phyloP scores from a whole-genome alignment of 345 rosid genomes.

The Crucihimalaya himalaica region DNA sequence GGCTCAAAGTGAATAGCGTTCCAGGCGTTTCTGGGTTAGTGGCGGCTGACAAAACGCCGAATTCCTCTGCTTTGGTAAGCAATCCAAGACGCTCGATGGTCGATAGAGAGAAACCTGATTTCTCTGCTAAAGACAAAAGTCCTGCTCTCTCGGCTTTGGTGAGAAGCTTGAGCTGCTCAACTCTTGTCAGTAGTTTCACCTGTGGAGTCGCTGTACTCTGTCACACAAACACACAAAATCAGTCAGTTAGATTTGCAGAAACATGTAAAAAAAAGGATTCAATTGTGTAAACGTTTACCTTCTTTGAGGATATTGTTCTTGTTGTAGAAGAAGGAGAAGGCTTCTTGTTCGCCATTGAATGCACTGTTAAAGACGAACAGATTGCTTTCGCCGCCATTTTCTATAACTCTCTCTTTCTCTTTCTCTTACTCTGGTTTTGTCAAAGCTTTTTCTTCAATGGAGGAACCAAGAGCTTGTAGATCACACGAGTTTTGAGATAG shows the following conservation, averaged over 20 bases:
- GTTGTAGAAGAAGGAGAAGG: constrained; percentile 53
- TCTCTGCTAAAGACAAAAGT: constrained; percentile 85
- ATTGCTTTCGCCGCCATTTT: constrained; percentile 49
- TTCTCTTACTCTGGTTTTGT: constrained; percentile 2
- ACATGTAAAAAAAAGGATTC: neutral
- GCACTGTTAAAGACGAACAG: constrained; percentile 43
- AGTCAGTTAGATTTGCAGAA: neutral
- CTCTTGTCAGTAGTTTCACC: constrained; percentile 84
- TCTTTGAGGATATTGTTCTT: constrained; percentile 56
- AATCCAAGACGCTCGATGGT: constrained; percentile 90
- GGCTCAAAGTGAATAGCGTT: constrained; percentile 59
- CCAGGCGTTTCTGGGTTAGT: constrained; percentile 79
- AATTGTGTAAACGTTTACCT: constrained; percentile 40
- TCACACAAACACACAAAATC: neutral
- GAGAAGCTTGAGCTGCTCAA: constrained; percentile 85
- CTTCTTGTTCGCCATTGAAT: constrained; percentile 76
- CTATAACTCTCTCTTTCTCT: neutral
- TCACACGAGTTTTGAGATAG: constrained; percentile 15
- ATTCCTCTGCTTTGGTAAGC: constrained; percentile 86
- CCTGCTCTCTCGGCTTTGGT: constrained; percentile 94
- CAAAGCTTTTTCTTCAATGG: constrained; percentile 21
- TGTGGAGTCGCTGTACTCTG: constrained; percentile 37
- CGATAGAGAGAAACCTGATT: constrained; percentile 78
- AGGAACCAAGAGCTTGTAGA: constrained; percentile 24
- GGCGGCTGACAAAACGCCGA: constrained; percentile 87